A percentile compares a stretch with the other conserved stretches of the same genome.
phyloP scores from a whole-genome alignment of 257 asterid species.

The Hygrophila difformis region DNA sequence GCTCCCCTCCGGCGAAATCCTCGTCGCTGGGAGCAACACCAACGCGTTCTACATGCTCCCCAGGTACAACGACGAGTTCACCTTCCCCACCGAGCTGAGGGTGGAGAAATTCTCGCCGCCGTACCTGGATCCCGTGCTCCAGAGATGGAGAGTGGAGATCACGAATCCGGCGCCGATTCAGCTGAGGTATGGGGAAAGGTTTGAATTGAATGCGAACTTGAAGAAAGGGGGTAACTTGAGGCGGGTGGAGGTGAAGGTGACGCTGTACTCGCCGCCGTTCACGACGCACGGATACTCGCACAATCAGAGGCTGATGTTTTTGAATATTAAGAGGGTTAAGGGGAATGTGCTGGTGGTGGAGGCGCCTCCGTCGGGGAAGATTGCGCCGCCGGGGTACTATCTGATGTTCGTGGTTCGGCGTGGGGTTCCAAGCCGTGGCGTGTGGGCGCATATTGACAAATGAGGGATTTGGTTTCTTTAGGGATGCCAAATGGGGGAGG shows the following conservation, averaged over 20 bases:
- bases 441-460: slow-evolving; percentile 48
- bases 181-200: slow-evolving; percentile 17
- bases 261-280: slow-evolving; percentile 49
- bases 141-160: slow-evolving; percentile 31
- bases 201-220: slow-evolving; percentile 17
- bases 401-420: slow-evolving; percentile 54
- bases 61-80: slow-evolving; percentile 43
- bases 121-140: slow-evolving; percentile 26
- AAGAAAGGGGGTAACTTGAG: slow-evolving; percentile 16
- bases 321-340: slow-evolving; percentile 18
- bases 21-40: slow-evolving; percentile 71
- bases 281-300: slow-evolving; percentile 57
- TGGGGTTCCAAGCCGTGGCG: slow-evolving; percentile 44
- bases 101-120: slow-evolving; percentile 64
- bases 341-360: slow-evolving; percentile 13
- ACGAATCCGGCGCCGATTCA: slow-evolving; percentile 11
- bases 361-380: slow-evolving; percentile 44
- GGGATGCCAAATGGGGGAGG: too few relatives aligned
- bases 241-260: slow-evolving; percentile 26
- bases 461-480: too few relatives aligned
- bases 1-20: slow-evolving; percentile 41
- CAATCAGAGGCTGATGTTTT: slow-evolving; percentile 68
- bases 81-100: slow-evolving; percentile 59
- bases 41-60: slow-evolving; percentile 40
- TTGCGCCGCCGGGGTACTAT: slow-evolving; percentile 67